These are phyloP conservation scores for Prunus mongolica DNA, from an alignment of 306 rosid genomes.

Conservation along the genomic window DNA sequence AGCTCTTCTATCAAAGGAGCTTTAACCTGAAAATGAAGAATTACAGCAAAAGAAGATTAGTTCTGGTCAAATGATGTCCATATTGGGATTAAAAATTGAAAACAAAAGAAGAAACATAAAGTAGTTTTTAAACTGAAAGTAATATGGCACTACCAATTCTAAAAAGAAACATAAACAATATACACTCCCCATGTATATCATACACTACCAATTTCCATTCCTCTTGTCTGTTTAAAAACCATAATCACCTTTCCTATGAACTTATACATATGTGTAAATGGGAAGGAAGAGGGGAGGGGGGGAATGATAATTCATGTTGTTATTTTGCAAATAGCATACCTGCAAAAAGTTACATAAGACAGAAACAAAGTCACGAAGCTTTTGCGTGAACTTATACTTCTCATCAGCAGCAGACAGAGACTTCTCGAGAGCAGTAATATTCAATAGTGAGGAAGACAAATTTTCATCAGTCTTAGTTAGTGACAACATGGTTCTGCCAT, in stretches of 20 bases:
- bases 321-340: conserved; percentile 40
- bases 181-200: background rate
- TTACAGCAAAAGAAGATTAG: conserved; percentile 5
- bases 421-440: conserved; percentile 71
- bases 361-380: conserved; percentile 72
- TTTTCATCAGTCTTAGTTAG: conserved; percentile 65
- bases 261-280: background rate
- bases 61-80: background rate
- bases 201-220: background rate
- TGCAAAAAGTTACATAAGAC: conserved; percentile 80
- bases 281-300: background rate
- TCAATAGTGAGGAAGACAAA: conserved; percentile 70
- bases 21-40: conserved; percentile 59
- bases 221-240: background rate
- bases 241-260: background rate
- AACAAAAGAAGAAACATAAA: background rate
- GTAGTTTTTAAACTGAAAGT: background rate
- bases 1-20: conserved; percentile 93
- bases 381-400: conserved; percentile 83
- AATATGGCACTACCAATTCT: background rate
- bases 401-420: conserved; percentile 68
- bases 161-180: no score
- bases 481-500: conserved; percentile 56
- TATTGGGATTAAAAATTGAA: background rate
- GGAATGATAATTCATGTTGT: background rate